phyloP scores from a whole-genome alignment of 208 protist genomes.

The Kentomonas sorsogonicus region DNA sequence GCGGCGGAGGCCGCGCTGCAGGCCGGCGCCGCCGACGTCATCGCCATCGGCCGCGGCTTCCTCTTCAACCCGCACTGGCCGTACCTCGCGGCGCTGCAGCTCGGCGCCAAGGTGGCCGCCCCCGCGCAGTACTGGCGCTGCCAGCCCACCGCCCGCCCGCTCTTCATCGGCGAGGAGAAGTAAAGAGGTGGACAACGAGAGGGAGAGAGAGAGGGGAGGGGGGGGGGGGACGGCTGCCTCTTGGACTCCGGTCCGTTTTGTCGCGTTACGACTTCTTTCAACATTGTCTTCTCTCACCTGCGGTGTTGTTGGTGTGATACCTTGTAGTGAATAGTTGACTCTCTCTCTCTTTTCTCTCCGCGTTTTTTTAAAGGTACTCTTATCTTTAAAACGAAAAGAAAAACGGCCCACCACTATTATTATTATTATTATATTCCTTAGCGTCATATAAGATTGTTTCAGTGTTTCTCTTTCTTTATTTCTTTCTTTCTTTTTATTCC shows the following conservation, averaged over 20 bases:
- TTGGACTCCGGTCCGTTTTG: neutral
- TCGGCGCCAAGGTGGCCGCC: slow-evolving; percentile 13
- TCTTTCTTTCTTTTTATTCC: neutral
- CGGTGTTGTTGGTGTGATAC: too few relatives aligned
- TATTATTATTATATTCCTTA: slow-evolving; percentile 13
- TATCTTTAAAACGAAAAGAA: neutral
- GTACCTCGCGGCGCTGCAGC: slow-evolving; percentile 23
- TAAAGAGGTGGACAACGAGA: too few relatives aligned
- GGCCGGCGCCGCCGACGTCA: slow-evolving; percentile 37
- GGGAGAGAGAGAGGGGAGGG: too few relatives aligned
- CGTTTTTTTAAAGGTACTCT: slow-evolving; percentile 1
- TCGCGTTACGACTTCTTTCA: too few relatives aligned
- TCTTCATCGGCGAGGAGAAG: neutral
- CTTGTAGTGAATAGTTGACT: too few relatives aligned
- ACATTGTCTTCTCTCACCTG: too few relatives aligned
- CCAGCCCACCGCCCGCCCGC: neutral
- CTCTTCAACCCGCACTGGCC: slow-evolving; percentile 68
- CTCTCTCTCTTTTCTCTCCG: slow-evolving; percentile 4
- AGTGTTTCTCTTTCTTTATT: neutral
- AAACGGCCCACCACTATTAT: neutral
- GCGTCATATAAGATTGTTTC: slow-evolving; percentile 19
- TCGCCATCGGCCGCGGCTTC: slow-evolving; percentile 59
- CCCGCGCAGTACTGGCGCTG: slow-evolving; percentile 14
- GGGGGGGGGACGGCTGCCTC: neutral
- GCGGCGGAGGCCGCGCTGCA: slow-evolving; percentile 34